Evolutionary conservation across 352 stramenopile genomes (phyloP), one percentile per base, ranked within the genome.

Genomic region (Globisporangium mamillatum): DNA sequence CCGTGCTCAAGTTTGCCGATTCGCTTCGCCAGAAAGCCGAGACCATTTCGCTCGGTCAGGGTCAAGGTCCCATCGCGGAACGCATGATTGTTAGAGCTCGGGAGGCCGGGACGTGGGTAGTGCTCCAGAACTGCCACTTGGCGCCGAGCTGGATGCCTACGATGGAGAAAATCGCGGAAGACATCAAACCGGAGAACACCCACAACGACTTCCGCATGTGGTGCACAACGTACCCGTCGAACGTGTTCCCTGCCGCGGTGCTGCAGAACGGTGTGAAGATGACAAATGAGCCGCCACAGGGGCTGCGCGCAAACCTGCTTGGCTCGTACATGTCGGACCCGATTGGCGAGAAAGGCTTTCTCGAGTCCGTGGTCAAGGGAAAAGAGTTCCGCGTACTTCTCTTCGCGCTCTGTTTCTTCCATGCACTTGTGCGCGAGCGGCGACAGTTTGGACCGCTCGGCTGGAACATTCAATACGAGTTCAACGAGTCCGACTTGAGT

Each of bases 221-320:
- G 95, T 98, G 90, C 69, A 98, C 95, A 16, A 98, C 93, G 36
- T 98, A 98, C 66, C 95, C 95, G 25, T 97, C 89, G 18, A 82
- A 96, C 58, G 90, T 98, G 14, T 98, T 98, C 68, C 95, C 95
- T 0, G 89, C 96, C 1, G 90, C 93, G 0, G 89, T 98, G 46
- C 81, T 98, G 25, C 95, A 98, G 75, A 98, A 98, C 74, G 93
- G 93, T 32, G 91, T 98, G n/a, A 98, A 98, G 73, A 98, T 98
- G 93, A 98, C 95, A 7, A 96, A 97, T 52, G 94, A 98, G 67
- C 92, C 95, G 6, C 95, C 95, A 1, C 93, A 97, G 66, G 95
- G 95, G 4, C 71, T 98, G 10, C 80, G 93, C 20, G 90, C 92
- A 10, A 98, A 98, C 67, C 65, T 98, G 1, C 71, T 97, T 36